Percentiles rank a stretch among this genome's conserved stretches.
Evolutionary conservation across 2,329 filamentous ascomycete species (phyloP).

Genomic region (Helotiales sp.): DNA sequence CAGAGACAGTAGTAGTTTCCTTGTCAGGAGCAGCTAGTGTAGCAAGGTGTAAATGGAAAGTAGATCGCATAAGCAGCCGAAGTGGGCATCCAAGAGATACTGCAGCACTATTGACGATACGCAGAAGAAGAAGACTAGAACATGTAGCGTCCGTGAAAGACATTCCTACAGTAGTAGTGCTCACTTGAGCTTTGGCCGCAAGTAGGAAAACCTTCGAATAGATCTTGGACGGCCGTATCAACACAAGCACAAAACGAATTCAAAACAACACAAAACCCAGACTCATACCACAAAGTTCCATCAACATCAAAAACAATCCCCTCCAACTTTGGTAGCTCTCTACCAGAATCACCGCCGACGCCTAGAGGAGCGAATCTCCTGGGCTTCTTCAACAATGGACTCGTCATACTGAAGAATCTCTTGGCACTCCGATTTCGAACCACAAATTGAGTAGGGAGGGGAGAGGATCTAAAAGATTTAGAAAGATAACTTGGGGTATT

Average conservation of each 20-base stretch:
- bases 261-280: background rate
- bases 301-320: slow-evolving; percentile 90
- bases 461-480: background rate
- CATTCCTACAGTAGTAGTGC: background rate
- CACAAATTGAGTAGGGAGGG: background rate
- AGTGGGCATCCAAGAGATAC: too few species aligned
- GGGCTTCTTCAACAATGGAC: slow-evolving; percentile 29
- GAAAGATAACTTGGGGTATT: background rate
- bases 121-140: background rate
- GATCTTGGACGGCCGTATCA: background rate
- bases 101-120: background rate
- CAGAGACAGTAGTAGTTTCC: too few species aligned
- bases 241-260: background rate
- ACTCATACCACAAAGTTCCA: slow-evolving; percentile 87
- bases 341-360: slow-evolving; percentile 37
- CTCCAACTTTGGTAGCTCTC: slow-evolving; percentile 52
- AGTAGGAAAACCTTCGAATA: background rate
- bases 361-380: slow-evolving; percentile 62
- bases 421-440: background rate
- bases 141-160: background rate
- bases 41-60: too few species aligned
- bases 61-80: too few species aligned
- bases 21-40: too few species aligned
- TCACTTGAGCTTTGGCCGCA: background rate
- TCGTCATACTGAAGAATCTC: slow-evolving; percentile 32